Base-by-base conservation (phyloP, 768 basidiomycete species). In the Mycena leptocephala region DNA sequence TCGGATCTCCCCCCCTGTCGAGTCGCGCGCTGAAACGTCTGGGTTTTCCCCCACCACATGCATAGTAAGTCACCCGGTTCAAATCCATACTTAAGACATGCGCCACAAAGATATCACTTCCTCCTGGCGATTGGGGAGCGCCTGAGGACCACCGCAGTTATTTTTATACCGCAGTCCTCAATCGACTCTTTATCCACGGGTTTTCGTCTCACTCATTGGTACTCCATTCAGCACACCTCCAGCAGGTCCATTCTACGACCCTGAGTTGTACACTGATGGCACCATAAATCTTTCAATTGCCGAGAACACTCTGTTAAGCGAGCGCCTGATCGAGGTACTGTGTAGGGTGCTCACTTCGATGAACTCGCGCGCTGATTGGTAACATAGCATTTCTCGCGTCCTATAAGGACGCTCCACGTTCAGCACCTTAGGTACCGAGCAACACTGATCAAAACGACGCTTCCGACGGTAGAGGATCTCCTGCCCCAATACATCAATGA, bases 401-500 rank as follows among this genome's bases (percentile, higher is more conserved):
- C 76, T 8, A 48, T 78, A 20, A 55, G 55, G 24, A 65, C 43
- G 7, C 43, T 69, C 24, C 65, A 53, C 28, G 18, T 64, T 0
- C 76, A 67, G 14, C 76, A 78, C 28, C 73, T 78, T 32, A 67
- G 63, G 35, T 78, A 78, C 28, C 55, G 76, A 2, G 46, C 37
- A 8, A 78, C 76, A 14, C 39, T 78, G 3, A 35, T 72, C 35
- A 71, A 71, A 62, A 62, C 73, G 35, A 58, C 46, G 4, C 51
- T 78, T 9, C 76, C 76, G 11, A 78, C 76, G 9, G 76, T 78
- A 2, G 73, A 78, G 30, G 76, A 78, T 58, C 59, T 78, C 8
- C 63, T 78, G 8, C 76, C 76, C 7, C 32, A 78, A 26, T 78
- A 78, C 39, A 56, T 78, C 73, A 78, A 78, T 33, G 73, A 75